Evolutionary conservation across 257 asterid genomes (phyloP), one percentile per base, ranked within the genome.

Genomic region (Solanum ossicruentum): DNA sequence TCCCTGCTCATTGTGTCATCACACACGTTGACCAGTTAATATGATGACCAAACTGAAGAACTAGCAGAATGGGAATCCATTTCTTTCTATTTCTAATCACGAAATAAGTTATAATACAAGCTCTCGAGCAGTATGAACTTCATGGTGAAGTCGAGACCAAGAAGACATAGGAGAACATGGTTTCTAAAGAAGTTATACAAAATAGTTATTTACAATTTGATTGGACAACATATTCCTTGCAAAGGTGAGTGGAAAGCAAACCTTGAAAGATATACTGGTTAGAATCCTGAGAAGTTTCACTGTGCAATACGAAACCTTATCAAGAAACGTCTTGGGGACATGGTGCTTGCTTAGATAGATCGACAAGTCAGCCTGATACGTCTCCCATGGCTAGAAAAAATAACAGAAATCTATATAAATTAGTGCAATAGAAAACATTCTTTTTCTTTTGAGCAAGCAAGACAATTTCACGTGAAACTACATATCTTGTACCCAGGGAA

Each of bases 271-370:
- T 20, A 95, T 0, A 61, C 94, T 97, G 0, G 98, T 94, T 0
- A 97, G 98, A 83, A 93, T 86, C 84, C 98, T 90, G 51, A 94
- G 92, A 88, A 93, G 91, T 83, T 95, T 94, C 88, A 95, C 99
- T 0, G 97, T 94, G 86, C 93, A 85, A 87, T 85, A 89, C 41
- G 99, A 98, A 60, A 92, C 89, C 89, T 90, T 94, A 90, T 95
- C 99, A 10, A 82, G 32, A 75, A 93, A 90, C 52, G 92, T 90
- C 88, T 82, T 92, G 2, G 99, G 98, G 39, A 71, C 92, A 83
- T 95, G 99, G 88, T 93, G 99, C 95, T 95, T 95, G 73, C 81
- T 70, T 63, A 95, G 91, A 92, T 95, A 98, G 26, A 95, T 93
- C 23, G 97, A 86, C 86, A 88, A 12, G 86, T 94, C 92, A 56